Conservation (phyloP, 2,329 filamentous ascomycete species). For the Microascus cirrosus region DNA sequence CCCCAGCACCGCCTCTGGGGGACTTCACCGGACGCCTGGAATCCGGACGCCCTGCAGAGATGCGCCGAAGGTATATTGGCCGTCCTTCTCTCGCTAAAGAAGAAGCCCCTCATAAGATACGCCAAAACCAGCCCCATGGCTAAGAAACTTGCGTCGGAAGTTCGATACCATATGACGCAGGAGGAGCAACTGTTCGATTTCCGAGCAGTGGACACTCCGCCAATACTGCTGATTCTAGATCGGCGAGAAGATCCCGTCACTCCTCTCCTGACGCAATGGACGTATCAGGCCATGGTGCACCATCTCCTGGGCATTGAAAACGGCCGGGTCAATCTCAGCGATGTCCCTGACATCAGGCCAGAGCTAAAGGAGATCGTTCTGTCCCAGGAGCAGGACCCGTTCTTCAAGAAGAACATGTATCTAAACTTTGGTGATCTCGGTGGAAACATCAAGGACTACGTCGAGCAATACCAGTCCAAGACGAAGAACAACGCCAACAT, state of each 20-base stretch:
- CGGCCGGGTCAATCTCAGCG: conserved; percentile 80
- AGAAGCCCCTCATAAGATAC: conserved; percentile 90
- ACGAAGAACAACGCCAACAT: conserved; percentile 95
- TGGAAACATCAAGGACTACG: conserved; percentile 95
- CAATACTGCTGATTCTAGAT: conserved; percentile 83
- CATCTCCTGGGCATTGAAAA: conserved; percentile 90
- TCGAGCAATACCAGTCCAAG: conserved; percentile 94
- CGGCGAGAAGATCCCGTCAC: conserved; percentile 91
- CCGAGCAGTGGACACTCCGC: conserved; percentile 84
- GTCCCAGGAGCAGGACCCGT: conserved; percentile 93
- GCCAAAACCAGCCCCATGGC: conserved; percentile 82
- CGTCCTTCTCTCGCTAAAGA: conserved; percentile 79
- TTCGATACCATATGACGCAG: conserved; percentile 86
- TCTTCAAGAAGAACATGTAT: conserved; percentile 99
- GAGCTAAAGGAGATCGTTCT: conserved; percentile 91
- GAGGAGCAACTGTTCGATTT: conserved; percentile 97
- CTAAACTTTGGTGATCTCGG: conserved; percentile 94
- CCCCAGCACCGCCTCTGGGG: conserved; percentile 74
- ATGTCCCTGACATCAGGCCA: conserved; percentile 72
- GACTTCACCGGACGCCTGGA: conserved; percentile 75
- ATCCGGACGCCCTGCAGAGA: conserved; percentile 75
- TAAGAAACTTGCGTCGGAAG: conserved; percentile 87
- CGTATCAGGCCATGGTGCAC: conserved; percentile 99
- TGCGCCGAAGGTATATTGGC: conserved; percentile 81
- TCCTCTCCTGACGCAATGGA: conserved; percentile 92